These are phyloP conservation scores for Durusdinium trenchii DNA, from an alignment of 73 alveolate genomes.

Conservation along the genomic window DNA sequence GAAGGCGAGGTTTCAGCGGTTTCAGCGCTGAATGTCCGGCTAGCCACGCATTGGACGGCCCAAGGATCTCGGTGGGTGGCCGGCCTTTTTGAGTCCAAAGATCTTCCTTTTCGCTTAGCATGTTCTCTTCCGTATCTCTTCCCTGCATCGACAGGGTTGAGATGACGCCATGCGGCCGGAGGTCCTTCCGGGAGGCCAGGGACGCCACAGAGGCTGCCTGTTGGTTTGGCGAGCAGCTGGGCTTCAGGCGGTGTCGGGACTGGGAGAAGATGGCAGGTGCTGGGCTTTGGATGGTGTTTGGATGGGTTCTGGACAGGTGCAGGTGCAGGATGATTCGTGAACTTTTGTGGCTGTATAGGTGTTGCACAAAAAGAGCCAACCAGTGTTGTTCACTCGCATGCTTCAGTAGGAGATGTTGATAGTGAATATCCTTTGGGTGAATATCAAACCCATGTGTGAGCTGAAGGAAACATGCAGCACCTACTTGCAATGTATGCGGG, in stretches of 20 bases:
- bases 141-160: not conserved
- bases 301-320: not conserved
- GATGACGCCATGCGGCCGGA: not conserved
- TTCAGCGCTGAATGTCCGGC: not conserved
- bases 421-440: too few species aligned
- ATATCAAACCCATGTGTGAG: too few species aligned
- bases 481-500: too few species aligned
- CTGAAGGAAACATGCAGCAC: too few species aligned
- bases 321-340: not conserved
- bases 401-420: not conserved
- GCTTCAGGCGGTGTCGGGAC: constrained; percentile 26
- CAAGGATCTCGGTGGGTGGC: too few species aligned
- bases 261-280: not conserved
- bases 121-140: not conserved
- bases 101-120: too few species aligned
- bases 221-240: constrained; percentile 46
- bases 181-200: constrained; percentile 47
- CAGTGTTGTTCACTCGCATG: not conserved
- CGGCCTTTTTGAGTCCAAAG: too few species aligned
- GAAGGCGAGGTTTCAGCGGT: not conserved
- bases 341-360: not conserved
- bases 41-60: too few species aligned
- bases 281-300: not conserved
- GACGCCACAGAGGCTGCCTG: constrained; percentile 37
- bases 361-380: not conserved